A percentile compares a stretch with the other conserved stretches of the same genome.
phyloP scores from a whole-genome alignment of 2,329 filamentous ascomycete genomes.

The Exophiala mesophila region DNA sequence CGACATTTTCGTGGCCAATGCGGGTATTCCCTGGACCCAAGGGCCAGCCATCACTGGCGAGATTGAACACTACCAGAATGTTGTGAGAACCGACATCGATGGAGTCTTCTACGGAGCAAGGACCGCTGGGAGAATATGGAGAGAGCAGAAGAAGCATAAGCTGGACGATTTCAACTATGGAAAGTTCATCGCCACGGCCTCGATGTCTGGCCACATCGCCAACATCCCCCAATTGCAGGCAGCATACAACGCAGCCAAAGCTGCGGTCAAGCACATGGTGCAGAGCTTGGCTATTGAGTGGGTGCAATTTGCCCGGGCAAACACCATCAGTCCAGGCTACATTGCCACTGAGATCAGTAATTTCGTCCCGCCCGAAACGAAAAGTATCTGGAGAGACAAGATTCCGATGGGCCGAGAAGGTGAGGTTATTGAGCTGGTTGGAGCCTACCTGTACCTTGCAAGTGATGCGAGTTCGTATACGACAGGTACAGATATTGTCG shows the following conservation, averaged over 20 bases:
- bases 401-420: slow-evolving; percentile 76
- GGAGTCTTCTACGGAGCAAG: slow-evolving; percentile 73
- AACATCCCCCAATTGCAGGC: slow-evolving; percentile 72
- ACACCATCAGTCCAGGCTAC: slow-evolving; percentile 63
- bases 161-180: slow-evolving; percentile 59
- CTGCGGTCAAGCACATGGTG: slow-evolving; percentile 61
- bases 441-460: slow-evolving; percentile 74
- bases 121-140: slow-evolving; percentile 64
- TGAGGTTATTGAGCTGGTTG: slow-evolving; percentile 70
- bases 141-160: slow-evolving; percentile 63
- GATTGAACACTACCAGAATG: slow-evolving; percentile 61
- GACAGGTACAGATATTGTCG: slow-evolving; percentile 67
- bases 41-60: slow-evolving; percentile 61
- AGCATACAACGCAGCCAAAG: slow-evolving; percentile 66
- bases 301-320: slow-evolving; percentile 64
- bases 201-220: slow-evolving; percentile 72
- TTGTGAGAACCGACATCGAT: slow-evolving; percentile 68
- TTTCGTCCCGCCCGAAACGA: slow-evolving; percentile 61
- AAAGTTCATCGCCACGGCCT: slow-evolving; percentile 72
- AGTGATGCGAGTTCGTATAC: slow-evolving; percentile 80
- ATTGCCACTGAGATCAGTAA: slow-evolving; percentile 62
- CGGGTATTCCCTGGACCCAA: slow-evolving; percentile 68
- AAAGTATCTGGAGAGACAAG: slow-evolving; percentile 70
- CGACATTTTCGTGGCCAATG: slow-evolving; percentile 75
- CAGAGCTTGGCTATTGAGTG: slow-evolving; percentile 63